Conservation (phyloP, 2,329 filamentous ascomycete genomes). For the Hypoxylon sp. region DNA sequence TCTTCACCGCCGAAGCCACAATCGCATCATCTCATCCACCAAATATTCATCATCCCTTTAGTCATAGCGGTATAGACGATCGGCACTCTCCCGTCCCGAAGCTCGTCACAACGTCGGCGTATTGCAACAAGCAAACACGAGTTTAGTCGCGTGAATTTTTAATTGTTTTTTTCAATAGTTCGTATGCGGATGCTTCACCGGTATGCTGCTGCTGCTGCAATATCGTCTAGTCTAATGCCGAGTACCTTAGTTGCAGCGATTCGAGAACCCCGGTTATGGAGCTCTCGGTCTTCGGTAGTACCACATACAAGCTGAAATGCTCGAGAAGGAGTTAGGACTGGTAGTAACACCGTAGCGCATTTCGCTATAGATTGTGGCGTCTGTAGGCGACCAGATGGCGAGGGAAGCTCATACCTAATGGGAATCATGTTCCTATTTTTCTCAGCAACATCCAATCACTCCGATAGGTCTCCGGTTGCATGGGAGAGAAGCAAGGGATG, state of each 20-base stretch:
- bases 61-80: slow-evolving; percentile 9
- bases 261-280: slow-evolving; percentile 14
- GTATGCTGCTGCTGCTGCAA: slow-evolving; percentile 10
- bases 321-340: slow-evolving; percentile 12
- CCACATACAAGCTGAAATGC: slow-evolving; percentile 27
- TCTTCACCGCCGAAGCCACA: slow-evolving; percentile 24
- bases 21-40: slow-evolving; percentile 18
- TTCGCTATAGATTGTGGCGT: slow-evolving; percentile 29
- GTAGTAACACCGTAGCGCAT: slow-evolving; percentile 14
- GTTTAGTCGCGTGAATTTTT: background rate
- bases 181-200: slow-evolving; percentile 19
- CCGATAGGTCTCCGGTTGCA: slow-evolving; percentile 29
- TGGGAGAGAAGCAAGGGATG: slow-evolving; percentile 16
- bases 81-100: slow-evolving; percentile 23
- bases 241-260: slow-evolving; percentile 12
- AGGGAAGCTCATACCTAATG: slow-evolving; percentile 8
- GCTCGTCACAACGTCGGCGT: slow-evolving; percentile 16
- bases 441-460: slow-evolving; percentile 9
- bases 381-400: slow-evolving; percentile 21
- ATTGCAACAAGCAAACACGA: slow-evolving; percentile 16
- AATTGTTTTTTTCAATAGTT: slow-evolving; percentile 11
- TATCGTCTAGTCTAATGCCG: slow-evolving; percentile 18
- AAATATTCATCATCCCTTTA: slow-evolving; percentile 10
- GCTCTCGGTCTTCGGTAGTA: slow-evolving; percentile 25
- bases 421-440: slow-evolving; percentile 10